Conservation (phyloP, 23 red algal genomes). For the Gracilaria caudata region DNA sequence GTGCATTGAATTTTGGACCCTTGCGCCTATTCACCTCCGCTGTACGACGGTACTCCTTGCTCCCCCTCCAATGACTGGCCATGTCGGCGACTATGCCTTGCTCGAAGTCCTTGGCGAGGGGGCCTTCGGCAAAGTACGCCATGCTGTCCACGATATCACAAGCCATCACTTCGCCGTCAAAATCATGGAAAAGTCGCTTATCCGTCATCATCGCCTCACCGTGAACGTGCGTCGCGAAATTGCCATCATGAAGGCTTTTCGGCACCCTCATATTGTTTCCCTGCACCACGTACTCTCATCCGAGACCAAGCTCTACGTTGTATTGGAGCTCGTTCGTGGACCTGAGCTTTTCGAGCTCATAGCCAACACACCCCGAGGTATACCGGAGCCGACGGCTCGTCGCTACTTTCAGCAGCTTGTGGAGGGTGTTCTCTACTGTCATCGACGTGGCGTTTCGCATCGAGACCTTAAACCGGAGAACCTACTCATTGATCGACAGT, state of each 20-base stretch:
- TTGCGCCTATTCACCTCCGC: neutral
- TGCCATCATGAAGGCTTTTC: conserved; percentile 80
- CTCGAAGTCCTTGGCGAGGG: conserved; percentile 72
- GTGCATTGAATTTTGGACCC: neutral
- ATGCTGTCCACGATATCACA: conserved; percentile 78
- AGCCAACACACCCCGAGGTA: conserved; percentile 48
- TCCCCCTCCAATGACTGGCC: conserved; percentile 14
- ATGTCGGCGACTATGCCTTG: conserved; percentile 72
- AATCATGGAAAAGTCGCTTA: conserved; percentile 82
- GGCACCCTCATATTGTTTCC: conserved; percentile 80
- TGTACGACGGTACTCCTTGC: neutral
- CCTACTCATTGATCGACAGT: conserved; percentile 53
- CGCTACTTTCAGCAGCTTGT: conserved; percentile 82
- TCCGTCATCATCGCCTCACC: conserved; percentile 46
- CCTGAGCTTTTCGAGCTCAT: conserved; percentile 79
- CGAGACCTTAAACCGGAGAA: conserved; percentile 80
- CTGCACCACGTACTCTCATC: conserved; percentile 78
- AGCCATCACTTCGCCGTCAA: conserved; percentile 82
- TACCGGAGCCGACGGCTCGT: conserved; percentile 65
- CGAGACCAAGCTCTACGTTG: conserved; percentile 73
- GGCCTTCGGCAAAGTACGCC: conserved; percentile 79
- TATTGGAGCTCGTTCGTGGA: conserved; percentile 83
- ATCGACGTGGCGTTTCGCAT: conserved; percentile 80
- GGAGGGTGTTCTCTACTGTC: conserved; percentile 85
- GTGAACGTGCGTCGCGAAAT: conserved; percentile 85